phyloP scores from a whole-genome alignment of 2,329 filamentous ascomycete genomes.

The Nemania abortiva region DNA sequence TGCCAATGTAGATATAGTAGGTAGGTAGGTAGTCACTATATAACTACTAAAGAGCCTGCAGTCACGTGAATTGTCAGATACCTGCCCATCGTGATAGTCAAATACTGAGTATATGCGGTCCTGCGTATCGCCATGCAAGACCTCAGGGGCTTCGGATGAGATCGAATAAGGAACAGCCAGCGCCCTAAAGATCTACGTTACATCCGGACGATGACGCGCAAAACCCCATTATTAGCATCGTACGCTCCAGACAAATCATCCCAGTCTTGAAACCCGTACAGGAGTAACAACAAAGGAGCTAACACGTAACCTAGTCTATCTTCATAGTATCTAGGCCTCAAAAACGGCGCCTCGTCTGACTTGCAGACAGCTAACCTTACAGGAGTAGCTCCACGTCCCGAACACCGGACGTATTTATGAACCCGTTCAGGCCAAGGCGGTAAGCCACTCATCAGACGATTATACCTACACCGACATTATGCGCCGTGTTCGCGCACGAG shows the following conservation, averaged over 20 bases:
- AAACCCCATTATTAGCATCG: background rate
- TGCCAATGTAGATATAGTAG: no score
- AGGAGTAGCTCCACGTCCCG: background rate
- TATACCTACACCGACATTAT: constrained; percentile 28
- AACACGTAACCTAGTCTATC: no score
- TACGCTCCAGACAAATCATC: background rate
- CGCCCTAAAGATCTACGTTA: background rate
- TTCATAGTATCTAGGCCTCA: background rate
- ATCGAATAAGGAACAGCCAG: background rate
- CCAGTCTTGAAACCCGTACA: background rate
- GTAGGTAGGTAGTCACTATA: background rate
- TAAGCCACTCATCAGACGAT: constrained; percentile 25
- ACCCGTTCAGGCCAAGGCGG: constrained; percentile 20
- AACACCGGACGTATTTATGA: constrained; percentile 3
- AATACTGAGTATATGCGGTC: constrained; percentile 1
- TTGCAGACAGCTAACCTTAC: constrained; percentile 3
- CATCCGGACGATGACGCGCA: background rate
- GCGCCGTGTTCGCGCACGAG: constrained; percentile 6
- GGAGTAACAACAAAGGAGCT: background rate
- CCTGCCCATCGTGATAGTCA: background rate
- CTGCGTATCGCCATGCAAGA: background rate
- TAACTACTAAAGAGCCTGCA: background rate
- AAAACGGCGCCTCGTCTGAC: constrained; percentile 7
- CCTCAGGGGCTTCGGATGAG: constrained; percentile 4
- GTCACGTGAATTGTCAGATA: background rate